Evolutionary conservation across 148 eudicot genomes (phyloP), one percentile per base, ranked within the genome.

Genomic region (Vaccinium vitisidaea): DNA sequence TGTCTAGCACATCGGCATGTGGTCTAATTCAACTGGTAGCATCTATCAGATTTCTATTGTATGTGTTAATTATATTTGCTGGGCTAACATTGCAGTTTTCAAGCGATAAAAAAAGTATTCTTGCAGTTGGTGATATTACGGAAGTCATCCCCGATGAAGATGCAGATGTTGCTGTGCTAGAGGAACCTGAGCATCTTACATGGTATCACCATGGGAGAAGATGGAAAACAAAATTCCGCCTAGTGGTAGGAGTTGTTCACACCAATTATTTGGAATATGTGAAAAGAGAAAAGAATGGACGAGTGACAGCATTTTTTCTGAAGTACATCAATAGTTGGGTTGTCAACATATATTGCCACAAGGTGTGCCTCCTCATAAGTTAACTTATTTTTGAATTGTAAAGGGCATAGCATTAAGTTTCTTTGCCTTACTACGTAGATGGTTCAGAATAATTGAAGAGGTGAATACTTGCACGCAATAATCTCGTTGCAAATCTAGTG

Each of bases 161-260:
- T 80, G 95, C 98, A 75, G 98, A 97, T 80, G 89, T 97, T 87
- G 99, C 98, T 61, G 99, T 97, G 80, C 95, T 97, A 19, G 99
- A 97, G 91, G 99, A 97, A 86, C 98, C 99, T 19, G 99, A 97
- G 94, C 99, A 97, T 90, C 91, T 97, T 79, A 97, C 98, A 69
- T 97, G 99, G 99, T 97, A 89, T 89, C 99, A 97, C 93, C 99
- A 93, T 88, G 99, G 99, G 75, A 95, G 88, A 88, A 90, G 95
- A 88, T 97, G 99, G 99, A 97, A 97, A 90, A 84, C 85, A 13
- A 97, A 95, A 88, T 97, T 97, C 39, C 88, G 90, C 81, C 85
- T 93, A 71, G 99, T 97, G 78, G 84, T 97, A 49, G 99, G 99
- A 80, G 84, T 97, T 73, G 94, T 95, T 73, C 99, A 97, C 91